phyloP scores from a whole-genome alignment of 495 filamentous ascomycete genomes.

The Aspergillus bridgeri region DNA sequence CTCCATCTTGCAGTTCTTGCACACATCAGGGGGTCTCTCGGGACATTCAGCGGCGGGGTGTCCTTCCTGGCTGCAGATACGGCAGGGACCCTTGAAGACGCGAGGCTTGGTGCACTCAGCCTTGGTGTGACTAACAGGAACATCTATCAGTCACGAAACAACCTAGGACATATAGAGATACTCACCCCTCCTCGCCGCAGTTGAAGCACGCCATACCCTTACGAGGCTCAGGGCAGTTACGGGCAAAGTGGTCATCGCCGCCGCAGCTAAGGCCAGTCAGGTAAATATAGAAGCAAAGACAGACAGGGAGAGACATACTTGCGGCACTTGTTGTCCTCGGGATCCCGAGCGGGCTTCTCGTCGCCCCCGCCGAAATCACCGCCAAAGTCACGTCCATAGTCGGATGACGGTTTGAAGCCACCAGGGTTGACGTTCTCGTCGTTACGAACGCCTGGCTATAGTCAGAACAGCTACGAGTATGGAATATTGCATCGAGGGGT shows the following conservation, averaged over 20 bases:
- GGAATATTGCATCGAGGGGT: not conserved
- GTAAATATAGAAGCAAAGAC: conserved; percentile 1
- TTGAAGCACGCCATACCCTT: conserved; percentile 66
- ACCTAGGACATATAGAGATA: not conserved
- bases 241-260: conserved; percentile 52
- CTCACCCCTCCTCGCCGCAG: conserved; percentile 70
- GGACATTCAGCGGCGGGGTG: conserved; percentile 73
- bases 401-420: conserved; percentile 7
- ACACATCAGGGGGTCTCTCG: conserved; percentile 55
- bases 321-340: conserved; percentile 38
- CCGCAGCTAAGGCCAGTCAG: conserved; percentile 45
- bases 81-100: conserved; percentile 70
- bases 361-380: conserved; percentile 13
- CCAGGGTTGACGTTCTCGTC: conserved; percentile 19
- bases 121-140: conserved; percentile 57
- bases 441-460: not conserved
- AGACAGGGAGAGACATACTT: conserved; percentile 32
- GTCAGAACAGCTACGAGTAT: not conserved
- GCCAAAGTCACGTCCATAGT: conserved; percentile 4
- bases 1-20: conserved; percentile 72
- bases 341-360: conserved; percentile 8
- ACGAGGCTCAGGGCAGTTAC: conserved; percentile 53
- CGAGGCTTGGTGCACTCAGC: conserved; percentile 63
- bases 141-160: not conserved
- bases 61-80: conserved; percentile 66